Evolutionary conservation across 2,329 filamentous ascomycete genomes (phyloP), one percentile per base, ranked within the genome.

Genomic region (Elsinoe australis): DNA sequence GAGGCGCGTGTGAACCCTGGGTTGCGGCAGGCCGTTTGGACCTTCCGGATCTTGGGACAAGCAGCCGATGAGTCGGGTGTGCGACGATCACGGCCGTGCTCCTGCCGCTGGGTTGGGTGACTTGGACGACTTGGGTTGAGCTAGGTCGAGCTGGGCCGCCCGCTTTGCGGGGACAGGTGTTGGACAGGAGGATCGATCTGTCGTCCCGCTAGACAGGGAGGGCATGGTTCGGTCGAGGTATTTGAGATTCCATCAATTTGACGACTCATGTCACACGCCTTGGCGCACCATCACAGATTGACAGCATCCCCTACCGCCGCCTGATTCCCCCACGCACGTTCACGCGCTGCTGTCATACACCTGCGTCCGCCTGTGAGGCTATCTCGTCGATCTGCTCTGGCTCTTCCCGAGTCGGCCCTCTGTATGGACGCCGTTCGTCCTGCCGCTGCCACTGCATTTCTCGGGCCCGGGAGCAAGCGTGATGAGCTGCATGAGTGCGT

Each of bases 21-120:
- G n/a, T 5, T 22, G 17, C n/a, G 8, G n/a, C 3, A 5, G 38
- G 22, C 38, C 38, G 24, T 42, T 42, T 42, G 14, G 39, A 44
- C 24, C 39, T 44, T 29, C 39, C 39, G 39, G 39, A 44, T 44
- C 39, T 44, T 44, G 39, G 35, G 39, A 44, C 39, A 21, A 44
- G 39, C 39, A 44, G 39, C 39, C 26, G 39, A 44, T 44, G 39
- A 44, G 24, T 44, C 39, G 39, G 39, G 39, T 44, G 26, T 31
- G 15, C 26, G 39, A 44, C 39, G 39, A 44, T 44, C 39, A 14
- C 26, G 39, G 15, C 39, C 39, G 39, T 44, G 39, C 39, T 29
- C 18, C 39, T 44, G 39, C 39, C 39, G 39, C 31, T 44, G n/a
- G n/a, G n/a, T n/a, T n/a, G n/a, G n/a, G n/a, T n/a, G n/a, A n/a